Base-by-base conservation (phyloP, 345 rosid genomes). In the Populus davidiana region DNA sequence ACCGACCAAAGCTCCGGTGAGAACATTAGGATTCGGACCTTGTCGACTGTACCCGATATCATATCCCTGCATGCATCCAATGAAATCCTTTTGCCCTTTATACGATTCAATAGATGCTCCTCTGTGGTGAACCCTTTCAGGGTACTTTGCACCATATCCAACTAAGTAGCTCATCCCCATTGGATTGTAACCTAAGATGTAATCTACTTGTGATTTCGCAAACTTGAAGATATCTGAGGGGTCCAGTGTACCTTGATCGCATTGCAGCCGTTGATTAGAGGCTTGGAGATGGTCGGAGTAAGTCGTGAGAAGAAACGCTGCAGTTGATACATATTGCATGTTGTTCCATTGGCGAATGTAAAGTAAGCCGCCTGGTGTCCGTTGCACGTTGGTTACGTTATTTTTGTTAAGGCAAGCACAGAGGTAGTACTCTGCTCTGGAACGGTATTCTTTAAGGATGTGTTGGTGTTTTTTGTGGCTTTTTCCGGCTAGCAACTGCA, bases 271-370 rank as follows among this genome's bases (percentile, higher is more conserved):
- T 41, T 75, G 83, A 69, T 81, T 81, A 20, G 88, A 74, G 52
- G 77, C 54, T 0, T 56, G 79, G 25, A 96, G 92, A 80, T 85
- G 82, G 49, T 91, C 94, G 0, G 98, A 93, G 84, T 96, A 96
- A 27, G 87, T 17, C 2, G 93, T 89, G 64, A 96, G 87, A 72
- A 96, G 94, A 81, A 96, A 96, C 0, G 92, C 78, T 0, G 99
- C 90, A 0, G 98, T 86, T 6, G 98, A 89, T 8, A 92, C 96
- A 69, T 96, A 92, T 81, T 96, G 98, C 93, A 96, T 90, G 81
- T 96, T 96, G 92, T 96, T 96, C 99, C 99, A 96, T 85, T 91
- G 88, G 65, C 98, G 87, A 79, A 93, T 75, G 87, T 86, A 92
- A 27, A 96, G 81, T 38, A 96, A 85, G 20, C 99, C 98, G 9